Evolutionary conservation across 2,329 filamentous ascomycete species (phyloP), one percentile per base, ranked within the genome.

Genomic region (Aspergillus jensenii): DNA sequence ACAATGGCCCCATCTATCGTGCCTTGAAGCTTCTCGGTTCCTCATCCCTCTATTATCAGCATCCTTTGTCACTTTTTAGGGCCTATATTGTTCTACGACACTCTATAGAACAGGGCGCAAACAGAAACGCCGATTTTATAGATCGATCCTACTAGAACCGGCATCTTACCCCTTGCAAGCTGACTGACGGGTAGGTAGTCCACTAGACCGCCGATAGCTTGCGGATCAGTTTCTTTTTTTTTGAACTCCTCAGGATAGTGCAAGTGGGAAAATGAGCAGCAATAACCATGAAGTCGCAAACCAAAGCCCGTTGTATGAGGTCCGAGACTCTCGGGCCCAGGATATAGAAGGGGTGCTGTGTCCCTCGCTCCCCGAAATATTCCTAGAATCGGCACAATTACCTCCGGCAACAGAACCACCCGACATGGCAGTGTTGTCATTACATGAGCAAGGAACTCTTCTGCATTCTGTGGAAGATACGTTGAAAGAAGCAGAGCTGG

Each of bases 361-460:
- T 9, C 71, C 71, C 50, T 57, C 67, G 14, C 62, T 71, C 39
- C 47, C 57, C 7, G 43, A 70, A n/a, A 49, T 74, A 9, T 46
- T 75, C 27, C 62, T 68, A 17, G 61, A 63, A 31, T 56, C 68
- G 44, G 52, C 62, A 37, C 62, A 58, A 25, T 50, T 48, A n/a
- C 58, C 67, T 52, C 66, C 66, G 39, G 55, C 59, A 44, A 52
- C 68, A 27, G 62, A 67, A 40, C 25, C 58, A 6, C 55, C 56
- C 61, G 62, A 52, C 55, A 48, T 55, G 3, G 63, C 61, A 43
- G 53, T 54, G 1, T 39, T 74, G 33, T 37, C 65, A 8, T 40
- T 49, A 37, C 63, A 72, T 62, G 68, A 74, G 47, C 68, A 76
- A 61, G 62, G 67, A 51, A 60, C 63, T 27, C 71, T 77, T 65